Evolutionary conservation across 2,329 filamentous ascomycete species (phyloP), one percentile per base, ranked within the genome.

Genomic region (Ophiocordyceps camponoti-leonardi): DNA sequence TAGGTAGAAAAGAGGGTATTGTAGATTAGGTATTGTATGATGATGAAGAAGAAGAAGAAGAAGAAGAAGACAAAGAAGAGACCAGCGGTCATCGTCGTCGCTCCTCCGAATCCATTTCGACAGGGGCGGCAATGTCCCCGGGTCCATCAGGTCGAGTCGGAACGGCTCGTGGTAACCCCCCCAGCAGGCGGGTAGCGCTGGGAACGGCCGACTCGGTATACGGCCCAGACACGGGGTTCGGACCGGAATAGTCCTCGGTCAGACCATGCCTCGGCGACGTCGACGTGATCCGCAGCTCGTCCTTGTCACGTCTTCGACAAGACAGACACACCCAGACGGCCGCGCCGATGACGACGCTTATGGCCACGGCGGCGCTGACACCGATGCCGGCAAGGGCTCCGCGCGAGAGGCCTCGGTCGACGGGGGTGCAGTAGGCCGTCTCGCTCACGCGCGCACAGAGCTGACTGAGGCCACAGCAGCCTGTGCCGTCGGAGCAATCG

Each of bases 301-400:
- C 50, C 57, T 54, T 47, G 43, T 47, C 4, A 41, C 53, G 48
- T 23, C 51, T 42, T 46, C 49, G 39, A 20, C 55, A 52, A 41
- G 61, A 56, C 26, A 74, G 46, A 47, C 67, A 73, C 47, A 72
- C 61, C 67, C 69, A 78, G 0, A 65, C 61, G 16, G 67, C 49
- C 3, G 53, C 53, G 4, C 63, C 70, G 35, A 73, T 58, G 14
- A 73, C 39, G 6, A 66, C 41, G 4, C 63, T 60, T 1, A 60
- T 64, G 26, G 61, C 69, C 0, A 72, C 55, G 1, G 69, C 64
- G 4, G 71, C 66, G 18, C 72, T 75, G 1, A 71, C 62, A 6
- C 68, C 73, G n/a, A 80, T 70, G 2, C 75, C 75, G 0, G 70
- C 73, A 52, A 71, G 75, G 2, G 72, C 73, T 1, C 69, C 72